phyloP scores from a whole-genome alignment of 108 stramenopile genomes.

The Mediolabrus comicus region DNA sequence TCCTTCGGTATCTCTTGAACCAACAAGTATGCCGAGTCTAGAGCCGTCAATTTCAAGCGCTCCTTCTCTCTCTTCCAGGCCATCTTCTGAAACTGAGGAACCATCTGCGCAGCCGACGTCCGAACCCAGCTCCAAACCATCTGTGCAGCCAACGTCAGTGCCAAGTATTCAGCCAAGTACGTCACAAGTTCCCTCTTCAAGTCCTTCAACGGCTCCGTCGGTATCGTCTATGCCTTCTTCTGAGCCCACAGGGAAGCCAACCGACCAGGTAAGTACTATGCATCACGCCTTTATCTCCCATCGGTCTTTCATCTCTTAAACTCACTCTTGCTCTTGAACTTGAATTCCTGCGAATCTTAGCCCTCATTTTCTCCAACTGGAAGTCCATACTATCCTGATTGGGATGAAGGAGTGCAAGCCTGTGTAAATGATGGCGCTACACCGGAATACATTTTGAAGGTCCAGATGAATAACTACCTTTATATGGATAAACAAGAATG shows the following conservation, averaged over 20 bases:
- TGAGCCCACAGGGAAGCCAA: neutral
- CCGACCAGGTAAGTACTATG: neutral
- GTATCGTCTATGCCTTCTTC: neutral
- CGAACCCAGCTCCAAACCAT: too few species aligned
- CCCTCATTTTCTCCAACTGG: constrained; percentile 34
- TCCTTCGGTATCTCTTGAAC: neutral
- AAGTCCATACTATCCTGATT: constrained; percentile 31
- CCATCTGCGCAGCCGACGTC: too few species aligned
- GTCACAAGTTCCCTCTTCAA: neutral
- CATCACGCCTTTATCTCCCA: neutral
- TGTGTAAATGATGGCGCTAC: constrained; percentile 32
- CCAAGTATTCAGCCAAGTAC: neutral
- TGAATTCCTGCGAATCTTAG: neutral
- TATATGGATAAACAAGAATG: constrained; percentile 11
- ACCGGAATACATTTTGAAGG: constrained; percentile 24
- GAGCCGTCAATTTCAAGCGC: neutral
- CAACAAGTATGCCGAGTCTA: neutral
- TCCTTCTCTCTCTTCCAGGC: neutral
- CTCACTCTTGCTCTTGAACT: neutral
- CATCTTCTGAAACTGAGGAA: neutral
- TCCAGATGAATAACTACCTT: constrained; percentile 24
- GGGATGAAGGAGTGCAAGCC: constrained; percentile 11
- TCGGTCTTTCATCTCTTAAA: neutral
- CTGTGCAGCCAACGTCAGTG: too few species aligned
- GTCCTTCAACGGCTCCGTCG: neutral